A percentile compares a stretch with the other conserved stretches of the same genome.
Evolutionary conservation across 176 grass and related monocot genomes (phyloP).

Genomic region (Guadua angustifolia): DNA sequence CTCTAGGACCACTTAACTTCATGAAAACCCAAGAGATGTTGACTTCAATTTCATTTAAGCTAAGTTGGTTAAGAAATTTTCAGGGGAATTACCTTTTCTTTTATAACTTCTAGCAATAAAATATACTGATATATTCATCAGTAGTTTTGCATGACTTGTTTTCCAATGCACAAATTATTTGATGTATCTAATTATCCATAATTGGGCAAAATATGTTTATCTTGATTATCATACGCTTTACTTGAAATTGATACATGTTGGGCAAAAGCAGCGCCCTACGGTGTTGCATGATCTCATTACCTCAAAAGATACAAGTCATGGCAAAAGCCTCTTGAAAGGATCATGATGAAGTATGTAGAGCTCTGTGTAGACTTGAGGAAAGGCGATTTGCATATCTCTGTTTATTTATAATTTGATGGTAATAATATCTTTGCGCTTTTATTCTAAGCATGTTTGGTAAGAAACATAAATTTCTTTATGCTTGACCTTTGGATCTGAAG

Average conservation of each 20-base stretch:
- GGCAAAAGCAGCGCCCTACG: conserved; percentile 89
- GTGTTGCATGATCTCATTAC: conserved; percentile 97
- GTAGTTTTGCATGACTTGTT: neutral
- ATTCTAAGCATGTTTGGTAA: no score
- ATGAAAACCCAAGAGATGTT: neutral
- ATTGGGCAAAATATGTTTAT: neutral
- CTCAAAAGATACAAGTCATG: conserved; percentile 86
- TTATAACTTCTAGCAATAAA: neutral
- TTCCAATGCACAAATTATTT: neutral
- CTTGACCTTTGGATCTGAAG: no score
- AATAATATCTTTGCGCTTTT: no score
- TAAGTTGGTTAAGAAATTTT: neutral
- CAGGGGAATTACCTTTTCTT: neutral
- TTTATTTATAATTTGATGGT: no score
- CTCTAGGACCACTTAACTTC: no score
- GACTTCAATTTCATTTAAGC: neutral
- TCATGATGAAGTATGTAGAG: conserved; percentile 98
- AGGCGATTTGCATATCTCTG: conserved; percentile 96
- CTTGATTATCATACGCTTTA: conserved; percentile 19
- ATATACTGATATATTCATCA: neutral
- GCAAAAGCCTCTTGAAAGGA: conserved; percentile 92
- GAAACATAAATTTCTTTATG: no score
- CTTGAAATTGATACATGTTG: conserved; percentile 93
- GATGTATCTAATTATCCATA: neutral
- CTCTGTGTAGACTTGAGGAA: conserved; percentile 94